Percentiles rank a stretch among this genome's conserved stretches.
phyloP scores from a whole-genome alignment of 768 basidiomycete genomes.

The Kwoniella botswanensis region DNA sequence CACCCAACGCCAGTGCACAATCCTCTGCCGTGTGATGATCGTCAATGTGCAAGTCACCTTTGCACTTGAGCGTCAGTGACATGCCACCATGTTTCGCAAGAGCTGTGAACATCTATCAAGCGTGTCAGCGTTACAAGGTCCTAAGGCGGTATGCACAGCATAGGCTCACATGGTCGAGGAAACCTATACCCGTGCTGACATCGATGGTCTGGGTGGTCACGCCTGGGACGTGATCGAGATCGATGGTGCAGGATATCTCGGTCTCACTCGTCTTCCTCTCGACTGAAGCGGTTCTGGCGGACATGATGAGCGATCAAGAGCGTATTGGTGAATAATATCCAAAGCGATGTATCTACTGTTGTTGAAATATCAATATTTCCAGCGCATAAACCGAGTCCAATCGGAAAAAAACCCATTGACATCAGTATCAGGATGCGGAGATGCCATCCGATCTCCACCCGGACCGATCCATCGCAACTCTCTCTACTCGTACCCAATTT shows the following conservation, averaged over 20 bases:
- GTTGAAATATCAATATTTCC: too few relatives aligned
- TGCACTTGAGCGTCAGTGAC: conserved; percentile 86
- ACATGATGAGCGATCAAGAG: neutral
- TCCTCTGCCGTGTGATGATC: conserved; percentile 99
- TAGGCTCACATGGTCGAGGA: conserved; percentile 84
- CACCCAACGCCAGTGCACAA: conserved; percentile 62
- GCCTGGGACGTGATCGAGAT: conserved; percentile 75
- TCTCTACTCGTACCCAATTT: too few relatives aligned
- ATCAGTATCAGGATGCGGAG: neutral
- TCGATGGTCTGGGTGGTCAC: conserved; percentile 75
- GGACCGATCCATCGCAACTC: neutral
- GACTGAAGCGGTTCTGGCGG: conserved; percentile 61
- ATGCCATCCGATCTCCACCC: neutral
- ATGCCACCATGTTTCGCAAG: conserved; percentile 96
- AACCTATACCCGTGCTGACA: conserved; percentile 94
- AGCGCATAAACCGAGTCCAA: too few relatives aligned
- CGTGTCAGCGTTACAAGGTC: conserved; percentile 3
- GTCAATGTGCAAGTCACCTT: conserved; percentile 96
- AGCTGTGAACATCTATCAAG: conserved; percentile 88
- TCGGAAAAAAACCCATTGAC: too few relatives aligned
- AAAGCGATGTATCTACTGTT: neutral
- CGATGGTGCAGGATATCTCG: conserved; percentile 76
- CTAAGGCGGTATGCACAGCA: too few relatives aligned
- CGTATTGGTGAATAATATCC: neutral
- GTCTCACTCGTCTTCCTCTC: conserved; percentile 91